Base-by-base conservation (phyloP, 2,329 filamentous ascomycete species). In the Madurella fahalii region DNA sequence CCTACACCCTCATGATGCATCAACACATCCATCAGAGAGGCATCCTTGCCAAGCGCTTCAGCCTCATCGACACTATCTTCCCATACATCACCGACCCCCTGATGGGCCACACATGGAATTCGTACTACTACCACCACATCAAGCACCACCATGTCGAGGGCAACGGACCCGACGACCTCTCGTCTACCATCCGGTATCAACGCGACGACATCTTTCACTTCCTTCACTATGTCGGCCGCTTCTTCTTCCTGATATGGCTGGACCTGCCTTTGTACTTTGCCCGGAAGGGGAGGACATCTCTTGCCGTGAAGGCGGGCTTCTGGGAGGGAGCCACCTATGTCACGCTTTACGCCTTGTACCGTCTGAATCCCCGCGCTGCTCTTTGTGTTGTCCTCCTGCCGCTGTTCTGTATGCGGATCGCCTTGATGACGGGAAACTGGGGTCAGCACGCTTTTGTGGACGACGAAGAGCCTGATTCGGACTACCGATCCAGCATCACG, bases 41-140 rank as follows among this genome's bases (percentile, higher is more conserved):
- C 15, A 76, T 92, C 2, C 71, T 92, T 37, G 71, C 75, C 20
- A 37, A 37, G 34, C 67, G 72, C 8, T 81, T 78, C 51, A 71
- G 72, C 34, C 64, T 78, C 31, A 69, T 92, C 55, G 89, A 93
- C 64, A 66, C 70, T 5, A 50, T 77, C 1, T 92, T 91, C 62
- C 89, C 89, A 0, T 93, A 90, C 66, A 69, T 92, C 40, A 74
- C 83, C 11, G 86, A 91, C 61, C 88, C 88, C 0, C 71, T 93
- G 53, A 87, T 90, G 81, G 89, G 89, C 11, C 89, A 93, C 65
- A 91, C 88, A 0, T 91, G 87, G 87, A 90, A 93, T 71, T 86
- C 85, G 2, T 93, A 93, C 72, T 93, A 81, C 68, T 92, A 90
- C 66, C 89, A 93, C 66, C 89, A 93, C 64, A 87, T 92, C 66